Percentiles rank a stretch among this genome's conserved stretches.
These are phyloP conservation scores for Ilex paraguariensis DNA, from an alignment of 305 asterid species.

Conservation along the genomic window DNA sequence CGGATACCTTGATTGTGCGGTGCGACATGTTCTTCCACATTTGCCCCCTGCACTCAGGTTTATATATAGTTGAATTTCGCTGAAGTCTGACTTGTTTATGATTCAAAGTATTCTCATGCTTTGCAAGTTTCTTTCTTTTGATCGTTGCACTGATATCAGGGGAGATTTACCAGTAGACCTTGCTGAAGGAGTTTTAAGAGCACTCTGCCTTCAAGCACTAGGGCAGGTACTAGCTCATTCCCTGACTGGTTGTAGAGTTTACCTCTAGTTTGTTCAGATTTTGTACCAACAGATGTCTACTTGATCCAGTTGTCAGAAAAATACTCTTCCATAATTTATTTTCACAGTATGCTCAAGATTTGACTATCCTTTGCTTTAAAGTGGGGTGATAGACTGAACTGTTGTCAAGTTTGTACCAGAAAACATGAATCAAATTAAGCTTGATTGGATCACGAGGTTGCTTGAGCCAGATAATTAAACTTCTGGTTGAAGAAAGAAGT, in stretches of 20 bases:
- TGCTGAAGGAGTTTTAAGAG: constrained; percentile 94
- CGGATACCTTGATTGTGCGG: constrained; percentile 98
- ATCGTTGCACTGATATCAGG: constrained; percentile 38
- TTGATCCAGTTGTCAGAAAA: too few relatives aligned
- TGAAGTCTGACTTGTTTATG: constrained; percentile 12
- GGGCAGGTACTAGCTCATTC: constrained; percentile 52
- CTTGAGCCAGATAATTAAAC: too few relatives aligned
- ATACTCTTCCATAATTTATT: too few relatives aligned
- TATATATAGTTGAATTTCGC: constrained; percentile 1
- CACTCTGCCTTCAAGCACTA: constrained; percentile 95
- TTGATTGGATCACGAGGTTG: too few relatives aligned
- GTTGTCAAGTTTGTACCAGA: too few relatives aligned
- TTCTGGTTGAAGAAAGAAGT: too few relatives aligned
- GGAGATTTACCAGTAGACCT: constrained; percentile 95
- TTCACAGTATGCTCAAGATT: too few relatives aligned
- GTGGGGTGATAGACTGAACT: too few relatives aligned
- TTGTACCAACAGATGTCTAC: too few relatives aligned
- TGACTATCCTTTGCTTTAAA: too few relatives aligned
- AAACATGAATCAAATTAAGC: too few relatives aligned
- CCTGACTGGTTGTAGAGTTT: neutral
- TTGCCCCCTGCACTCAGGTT: constrained; percentile 83
- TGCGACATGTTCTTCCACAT: constrained; percentile 87
- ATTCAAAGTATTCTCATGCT: constrained; percentile 11
- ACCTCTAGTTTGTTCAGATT: too few relatives aligned
- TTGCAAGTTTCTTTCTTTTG: constrained; percentile 6